Conservation (phyloP, 345 rosid species). For the Brassica incana region DNA sequence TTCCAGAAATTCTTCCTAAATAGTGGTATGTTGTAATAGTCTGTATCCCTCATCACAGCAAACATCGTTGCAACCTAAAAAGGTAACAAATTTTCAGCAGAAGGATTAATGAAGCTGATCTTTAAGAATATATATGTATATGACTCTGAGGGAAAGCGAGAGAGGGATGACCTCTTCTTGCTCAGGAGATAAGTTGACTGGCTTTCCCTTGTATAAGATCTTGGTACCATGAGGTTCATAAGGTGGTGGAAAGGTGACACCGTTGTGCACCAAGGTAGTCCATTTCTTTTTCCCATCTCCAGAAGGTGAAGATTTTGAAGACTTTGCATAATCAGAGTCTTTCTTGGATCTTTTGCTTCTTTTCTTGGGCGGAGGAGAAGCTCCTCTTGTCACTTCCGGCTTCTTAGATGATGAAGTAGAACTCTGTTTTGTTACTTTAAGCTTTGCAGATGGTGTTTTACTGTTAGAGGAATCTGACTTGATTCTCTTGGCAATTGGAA, state of each 20-base stretch:
- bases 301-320: constrained; percentile 58
- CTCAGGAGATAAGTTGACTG: constrained; percentile 64
- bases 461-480: constrained; percentile 44
- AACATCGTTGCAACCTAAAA: constrained; percentile 83
- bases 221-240: constrained; percentile 79
- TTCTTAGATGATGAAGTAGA: constrained; percentile 44
- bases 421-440: constrained; percentile 46
- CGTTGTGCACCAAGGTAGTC: constrained; percentile 84
- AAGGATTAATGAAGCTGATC: background rate
- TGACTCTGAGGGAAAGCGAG: background rate
- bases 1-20: constrained; percentile 87
- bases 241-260: constrained; percentile 89
- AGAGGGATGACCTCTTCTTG: constrained; percentile 69
- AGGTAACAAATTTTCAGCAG: constrained; percentile 24
- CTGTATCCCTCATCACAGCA: constrained; percentile 89
- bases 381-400: constrained; percentile 43
- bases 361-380: constrained; percentile 54
- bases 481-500: constrained; percentile 69
- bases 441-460: constrained; percentile 50
- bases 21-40: constrained; percentile 57
- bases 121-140: background rate
- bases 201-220: constrained; percentile 68
- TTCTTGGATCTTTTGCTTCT: constrained; percentile 52
- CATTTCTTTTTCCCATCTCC: constrained; percentile 91
- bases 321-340: constrained; percentile 56